Conservation (phyloP, 345 rosid genomes). For the Euphorbia pulcherrima region DNA sequence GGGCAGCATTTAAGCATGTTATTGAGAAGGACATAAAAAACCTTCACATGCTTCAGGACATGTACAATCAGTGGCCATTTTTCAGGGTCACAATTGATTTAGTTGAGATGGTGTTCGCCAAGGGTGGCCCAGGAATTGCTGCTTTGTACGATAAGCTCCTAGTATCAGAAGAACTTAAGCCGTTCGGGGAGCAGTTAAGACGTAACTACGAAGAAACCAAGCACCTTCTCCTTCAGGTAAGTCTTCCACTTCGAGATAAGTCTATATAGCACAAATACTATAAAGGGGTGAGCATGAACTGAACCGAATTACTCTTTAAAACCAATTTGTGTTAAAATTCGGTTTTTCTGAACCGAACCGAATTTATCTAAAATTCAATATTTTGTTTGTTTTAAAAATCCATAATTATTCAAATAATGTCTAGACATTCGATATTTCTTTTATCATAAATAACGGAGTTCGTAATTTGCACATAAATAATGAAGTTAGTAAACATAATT, state of each 20-base stretch:
- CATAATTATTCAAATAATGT: too few species aligned
- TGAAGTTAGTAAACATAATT: too few species aligned
- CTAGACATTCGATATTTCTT: too few species aligned
- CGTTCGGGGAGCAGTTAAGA: conserved; percentile 72
- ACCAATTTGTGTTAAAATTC: too few species aligned
- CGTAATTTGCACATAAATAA: too few species aligned
- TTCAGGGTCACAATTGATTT: conserved; percentile 89
- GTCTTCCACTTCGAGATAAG: background rate
- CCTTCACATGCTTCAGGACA: conserved; percentile 73
- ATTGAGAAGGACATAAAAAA: conserved; percentile 64
- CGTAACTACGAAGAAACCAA: conserved; percentile 76
- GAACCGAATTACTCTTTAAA: too few species aligned
- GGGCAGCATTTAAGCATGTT: conserved; percentile 72
- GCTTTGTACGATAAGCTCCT: conserved; percentile 81
- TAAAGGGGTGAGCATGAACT: too few species aligned
- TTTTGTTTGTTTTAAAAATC: too few species aligned
- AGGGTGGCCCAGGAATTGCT: conserved; percentile 87
- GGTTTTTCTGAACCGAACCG: too few species aligned
- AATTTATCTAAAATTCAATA: too few species aligned
- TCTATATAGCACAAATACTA: background rate
- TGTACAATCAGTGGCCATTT: conserved; percentile 92
- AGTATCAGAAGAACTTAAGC: conserved; percentile 69
- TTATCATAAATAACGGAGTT: too few species aligned
- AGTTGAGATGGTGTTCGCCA: conserved; percentile 98
- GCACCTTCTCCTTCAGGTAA: conserved; percentile 80